phyloP scores from a whole-genome alignment of 1,284 basidiomycete genomes.

The Sporisorium graminicola region DNA sequence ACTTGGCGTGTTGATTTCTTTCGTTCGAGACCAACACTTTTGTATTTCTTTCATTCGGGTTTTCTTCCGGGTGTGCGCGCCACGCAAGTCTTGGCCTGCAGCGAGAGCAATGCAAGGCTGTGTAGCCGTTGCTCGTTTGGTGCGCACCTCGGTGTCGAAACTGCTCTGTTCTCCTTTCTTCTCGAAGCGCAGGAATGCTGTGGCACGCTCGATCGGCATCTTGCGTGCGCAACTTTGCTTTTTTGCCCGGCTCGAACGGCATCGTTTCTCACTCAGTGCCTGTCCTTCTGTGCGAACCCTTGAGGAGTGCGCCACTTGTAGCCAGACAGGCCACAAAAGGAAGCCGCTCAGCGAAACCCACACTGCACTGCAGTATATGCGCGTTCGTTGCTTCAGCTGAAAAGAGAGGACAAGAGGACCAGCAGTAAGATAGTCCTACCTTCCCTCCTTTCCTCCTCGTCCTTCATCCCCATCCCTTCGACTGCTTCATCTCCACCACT shows the following conservation, averaged over 20 bases:
- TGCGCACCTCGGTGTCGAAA: conserved; percentile 7
- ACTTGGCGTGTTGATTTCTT: background rate
- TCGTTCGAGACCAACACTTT: conserved; percentile 36
- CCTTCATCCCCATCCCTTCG: background rate
- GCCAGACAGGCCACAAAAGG: background rate
- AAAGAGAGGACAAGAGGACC: background rate
- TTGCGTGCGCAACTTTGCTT: background rate
- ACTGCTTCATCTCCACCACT: conserved; percentile 1
- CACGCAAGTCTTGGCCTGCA: conserved; percentile 26
- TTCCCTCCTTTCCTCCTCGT: background rate
- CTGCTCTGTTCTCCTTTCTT: too few species aligned
- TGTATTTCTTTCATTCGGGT: background rate
- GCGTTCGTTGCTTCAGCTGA: background rate
- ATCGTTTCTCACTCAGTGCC: too few species aligned
- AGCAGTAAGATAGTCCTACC: background rate
- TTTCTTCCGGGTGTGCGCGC: background rate
- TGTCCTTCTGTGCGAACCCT: background rate
- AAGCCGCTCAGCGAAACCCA: background rate
- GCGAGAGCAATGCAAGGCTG: background rate
- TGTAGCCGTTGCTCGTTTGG: too few species aligned
- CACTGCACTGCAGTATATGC: background rate
- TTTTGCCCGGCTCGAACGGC: conserved; percentile 1
- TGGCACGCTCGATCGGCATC: conserved; percentile 12
- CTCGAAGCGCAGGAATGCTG: conserved; percentile 16
- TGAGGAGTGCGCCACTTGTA: too few species aligned